Base-by-base conservation (phyloP, 2,329 filamentous ascomycete species). In the Aureobasidium sp. region DNA sequence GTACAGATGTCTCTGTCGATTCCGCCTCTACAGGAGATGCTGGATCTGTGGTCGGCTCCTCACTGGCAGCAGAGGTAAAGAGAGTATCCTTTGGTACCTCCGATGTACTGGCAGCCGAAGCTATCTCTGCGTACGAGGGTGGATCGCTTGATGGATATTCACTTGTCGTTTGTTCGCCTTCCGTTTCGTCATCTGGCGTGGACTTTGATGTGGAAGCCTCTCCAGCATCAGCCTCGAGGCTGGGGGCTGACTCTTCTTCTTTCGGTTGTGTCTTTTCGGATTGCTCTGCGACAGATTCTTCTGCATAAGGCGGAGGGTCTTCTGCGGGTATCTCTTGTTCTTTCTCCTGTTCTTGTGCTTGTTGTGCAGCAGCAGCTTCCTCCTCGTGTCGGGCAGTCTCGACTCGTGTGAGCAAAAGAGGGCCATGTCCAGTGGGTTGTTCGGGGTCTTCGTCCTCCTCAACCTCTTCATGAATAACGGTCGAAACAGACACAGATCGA, bases 391-490 rank as follows among this genome's bases (percentile, higher is more conserved):
- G 22, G 15, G 35, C 57, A 27, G 57, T 60, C n/a, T 60, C 57
- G 22, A 60, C 45, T 29, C 57, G 45, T n/a, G 27, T 49, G 33
- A 60, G 45, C 24, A 35, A 11, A 8, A 47, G 33, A 22, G 45
- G 33, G 22, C 31, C 44, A 42, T 49, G 44, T 31, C 33, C 45
- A 45, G 45, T 60, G 4, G 44, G 35, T 17, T 50, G 57, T 2
- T 60, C 57, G n/a, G 63, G 61, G 17, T 67, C 66, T 15, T 68
- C 60, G 15, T 75, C 74, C 40, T 88, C 85, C 64, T 96, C 91
- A 68, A 95, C 91, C 61, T 89, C 86, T 54, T 90, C 85, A 71
- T 96, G 91, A 39, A 90, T 82, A 15, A 96, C 91, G 0, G 90
- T 94, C 1, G 86, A 85, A 22, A 96, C 88, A 5, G 87, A 83